These are phyloP conservation scores for Diaporthe sp. DNA, from an alignment of 2,329 filamentous ascomycete genomes.

Conservation along the genomic window DNA sequence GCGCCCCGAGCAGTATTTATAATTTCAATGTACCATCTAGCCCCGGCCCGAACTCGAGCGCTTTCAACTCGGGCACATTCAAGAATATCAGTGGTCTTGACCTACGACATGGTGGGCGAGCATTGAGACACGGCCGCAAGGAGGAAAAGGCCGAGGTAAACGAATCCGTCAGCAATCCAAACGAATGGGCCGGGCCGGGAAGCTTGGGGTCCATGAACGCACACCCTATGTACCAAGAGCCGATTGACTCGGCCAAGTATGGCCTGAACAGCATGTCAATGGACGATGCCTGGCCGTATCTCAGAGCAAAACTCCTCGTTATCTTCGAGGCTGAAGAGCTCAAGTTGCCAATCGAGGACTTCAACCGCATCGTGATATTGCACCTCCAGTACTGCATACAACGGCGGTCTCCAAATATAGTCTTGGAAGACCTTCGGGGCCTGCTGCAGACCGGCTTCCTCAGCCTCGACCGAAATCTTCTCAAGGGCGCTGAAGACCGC, in stretches of 20 bases:
- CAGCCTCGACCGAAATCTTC: conserved; percentile 86
- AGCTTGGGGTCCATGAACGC: conserved; percentile 62
- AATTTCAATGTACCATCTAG: conserved; percentile 82
- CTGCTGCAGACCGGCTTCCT: conserved; percentile 85
- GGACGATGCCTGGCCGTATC: conserved; percentile 86
- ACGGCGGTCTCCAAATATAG: conserved; percentile 76
- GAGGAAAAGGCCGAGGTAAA: conserved; percentile 74
- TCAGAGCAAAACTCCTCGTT: conserved; percentile 81
- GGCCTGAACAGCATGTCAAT: conserved; percentile 78
- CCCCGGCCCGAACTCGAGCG: conserved; percentile 73
- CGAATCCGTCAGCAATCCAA: conserved; percentile 59
- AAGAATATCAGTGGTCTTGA: conserved; percentile 88
- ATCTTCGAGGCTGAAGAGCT: conserved; percentile 88
- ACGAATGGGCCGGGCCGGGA: conserved; percentile 67
- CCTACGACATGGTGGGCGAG: conserved; percentile 81
- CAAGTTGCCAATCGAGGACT: conserved; percentile 84
- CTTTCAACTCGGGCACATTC: conserved; percentile 71
- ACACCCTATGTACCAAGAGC: conserved; percentile 64
- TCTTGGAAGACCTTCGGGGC: conserved; percentile 83
- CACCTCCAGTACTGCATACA: conserved; percentile 85
- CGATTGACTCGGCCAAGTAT: conserved; percentile 69
- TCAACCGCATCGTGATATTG: conserved; percentile 83
- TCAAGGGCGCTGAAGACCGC: conserved; percentile 83
- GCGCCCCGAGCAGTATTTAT: conserved; percentile 81
- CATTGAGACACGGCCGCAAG: conserved; percentile 84